Evolutionary conservation across 345 rosid genomes (phyloP).

Genomic region (Populus euphratica): DNA sequence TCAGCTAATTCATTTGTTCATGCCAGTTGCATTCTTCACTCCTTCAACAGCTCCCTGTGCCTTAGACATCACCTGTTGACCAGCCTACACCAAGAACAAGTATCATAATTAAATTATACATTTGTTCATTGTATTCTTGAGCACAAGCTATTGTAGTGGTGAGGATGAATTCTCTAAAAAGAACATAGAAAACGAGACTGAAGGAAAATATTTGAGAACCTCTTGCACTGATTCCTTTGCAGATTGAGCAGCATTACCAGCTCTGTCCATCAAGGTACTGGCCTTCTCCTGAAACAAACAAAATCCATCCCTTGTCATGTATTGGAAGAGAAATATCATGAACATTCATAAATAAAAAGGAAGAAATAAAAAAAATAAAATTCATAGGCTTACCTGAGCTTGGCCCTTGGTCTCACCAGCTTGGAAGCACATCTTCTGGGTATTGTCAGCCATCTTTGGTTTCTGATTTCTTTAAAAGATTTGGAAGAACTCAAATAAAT

Average conservation of each 20-base stretch:
- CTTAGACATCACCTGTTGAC: slow-evolving; percentile 49
- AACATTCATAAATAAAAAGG: neutral
- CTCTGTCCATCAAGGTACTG: slow-evolving; percentile 50
- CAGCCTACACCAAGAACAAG: slow-evolving; percentile 34
- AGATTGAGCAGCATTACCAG: slow-evolving; percentile 55
- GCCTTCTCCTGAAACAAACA: slow-evolving; percentile 52
- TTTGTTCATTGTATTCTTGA: too few species aligned
- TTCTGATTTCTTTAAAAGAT: neutral
- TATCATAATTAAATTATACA: too few species aligned
- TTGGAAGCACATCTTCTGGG: slow-evolving; percentile 36
- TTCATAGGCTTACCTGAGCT: slow-evolving; percentile 33
- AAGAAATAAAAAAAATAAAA: neutral
- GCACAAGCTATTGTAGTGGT: too few species aligned
- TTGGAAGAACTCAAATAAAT: too few species aligned
- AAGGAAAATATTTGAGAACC: slow-evolving; percentile 25
- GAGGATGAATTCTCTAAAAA: neutral
- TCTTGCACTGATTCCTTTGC: slow-evolving; percentile 54
- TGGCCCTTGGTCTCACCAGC: slow-evolving; percentile 59
- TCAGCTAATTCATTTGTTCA: slow-evolving; percentile 15
- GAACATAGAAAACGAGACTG: neutral
- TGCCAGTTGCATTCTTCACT: slow-evolving; percentile 48
- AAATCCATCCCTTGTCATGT: neutral
- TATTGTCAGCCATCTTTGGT: slow-evolving; percentile 16
- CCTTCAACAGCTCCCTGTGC: slow-evolving; percentile 65
- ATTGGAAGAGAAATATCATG: neutral